These are phyloP conservation scores for Pythium aquatile DNA, from an alignment of 352 stramenopile species.

Conservation along the genomic window DNA sequence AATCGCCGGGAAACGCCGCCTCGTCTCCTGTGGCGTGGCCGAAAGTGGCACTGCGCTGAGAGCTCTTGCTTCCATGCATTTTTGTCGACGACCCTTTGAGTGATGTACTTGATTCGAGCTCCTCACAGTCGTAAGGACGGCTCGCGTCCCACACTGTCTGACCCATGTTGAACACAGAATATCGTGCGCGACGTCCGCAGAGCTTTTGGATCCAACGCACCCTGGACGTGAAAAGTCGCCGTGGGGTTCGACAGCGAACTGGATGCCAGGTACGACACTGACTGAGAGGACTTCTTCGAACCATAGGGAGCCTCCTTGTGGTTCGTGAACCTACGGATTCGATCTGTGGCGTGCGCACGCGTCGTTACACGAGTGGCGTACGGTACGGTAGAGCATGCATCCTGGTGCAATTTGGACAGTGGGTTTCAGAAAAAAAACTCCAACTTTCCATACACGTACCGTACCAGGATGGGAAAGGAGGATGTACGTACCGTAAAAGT, in stretches of 20 bases:
- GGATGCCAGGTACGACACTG: neutral
- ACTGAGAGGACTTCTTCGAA: neutral
- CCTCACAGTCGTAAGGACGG: neutral
- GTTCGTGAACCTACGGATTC: neutral
- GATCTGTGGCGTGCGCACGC: neutral
- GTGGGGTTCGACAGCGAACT: neutral
- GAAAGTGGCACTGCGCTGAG: neutral
- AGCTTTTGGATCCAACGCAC: neutral
- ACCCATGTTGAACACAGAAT: neutral
- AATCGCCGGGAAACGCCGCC: neutral
- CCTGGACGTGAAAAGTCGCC: neutral
- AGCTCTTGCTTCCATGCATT: too few relatives aligned
- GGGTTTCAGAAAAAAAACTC: neutral
- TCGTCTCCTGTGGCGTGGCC: constrained; percentile 1
- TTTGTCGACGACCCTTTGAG: neutral
- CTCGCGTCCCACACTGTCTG: neutral
- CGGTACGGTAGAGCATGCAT: neutral
- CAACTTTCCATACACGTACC: neutral
- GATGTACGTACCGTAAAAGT: too few relatives aligned
- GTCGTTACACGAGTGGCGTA: neutral
- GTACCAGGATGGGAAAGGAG: neutral
- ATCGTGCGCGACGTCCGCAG: neutral
- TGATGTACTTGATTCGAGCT: constrained; percentile 4
- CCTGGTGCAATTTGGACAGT: neutral
- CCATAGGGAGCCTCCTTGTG: neutral